Base-by-base conservation (phyloP, 2,329 filamentous ascomycete species). In the Hyphodiscus sp. region DNA sequence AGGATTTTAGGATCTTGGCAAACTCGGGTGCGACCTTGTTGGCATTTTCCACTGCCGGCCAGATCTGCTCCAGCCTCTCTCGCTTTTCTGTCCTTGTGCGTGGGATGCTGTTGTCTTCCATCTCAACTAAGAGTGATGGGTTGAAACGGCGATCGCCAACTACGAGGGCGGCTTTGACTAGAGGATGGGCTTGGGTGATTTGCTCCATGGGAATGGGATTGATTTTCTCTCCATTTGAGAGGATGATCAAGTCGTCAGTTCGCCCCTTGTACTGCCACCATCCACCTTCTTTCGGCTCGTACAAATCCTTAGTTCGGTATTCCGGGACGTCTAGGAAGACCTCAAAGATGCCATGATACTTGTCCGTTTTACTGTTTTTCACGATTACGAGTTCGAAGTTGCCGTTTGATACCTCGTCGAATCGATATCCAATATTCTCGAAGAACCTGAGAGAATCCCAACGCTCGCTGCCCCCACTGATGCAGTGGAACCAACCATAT, bases 161-260 rank as follows among this genome's bases (percentile, higher is more conserved):
- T 1, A 59, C 41, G 13, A 59, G 30, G 26, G 50, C 53, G 19
- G 38, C 53, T 23, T 60, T 53, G 2, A 75, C 63, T 4, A 65
- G 41, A 0, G 70, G 67, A 51, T 74, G 69, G 1, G 56, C 56
- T 20, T 61, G 58, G n/a, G 75, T 68, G 6, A 66, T 61, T 20
- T 59, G 60, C 54, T 75, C 73, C 64, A 72, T 20, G 0, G 66
- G 67, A 1, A 71, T 57, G 0, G 74, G 73, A 42, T 75, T 74
- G 41, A 74, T 65, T 53, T 75, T 76, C 50, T 74, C 71, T 2
- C 73, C 74, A 45, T 71, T 75, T 16, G 66, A 69, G 19, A 74
- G 63, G 0, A 75, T 70, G 33, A 76, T 69, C 16, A 74, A 65
- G 58, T 76, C 73, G 54, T 76, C 73, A 11, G 58, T 56, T 2